Evolutionary conservation across 208 protist species (phyloP), one percentile per base, ranked within the genome.

Genomic region (Plasmodiophora brassicae): DNA sequence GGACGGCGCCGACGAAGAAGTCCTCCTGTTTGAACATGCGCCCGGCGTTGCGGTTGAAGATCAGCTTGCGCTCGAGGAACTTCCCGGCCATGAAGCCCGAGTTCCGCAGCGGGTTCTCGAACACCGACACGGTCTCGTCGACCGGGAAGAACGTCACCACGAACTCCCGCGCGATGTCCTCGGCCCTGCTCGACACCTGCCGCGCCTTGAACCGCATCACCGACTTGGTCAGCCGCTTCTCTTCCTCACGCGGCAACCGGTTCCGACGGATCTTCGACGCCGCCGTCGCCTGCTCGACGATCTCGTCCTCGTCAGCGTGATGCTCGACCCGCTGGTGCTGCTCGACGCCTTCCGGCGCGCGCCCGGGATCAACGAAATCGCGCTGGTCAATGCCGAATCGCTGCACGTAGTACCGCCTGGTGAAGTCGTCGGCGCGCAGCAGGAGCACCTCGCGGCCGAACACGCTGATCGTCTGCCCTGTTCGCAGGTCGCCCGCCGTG

Each of bases 21-120:
- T 78, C 65, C 14, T 32, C 5, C 65, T 36, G 32, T 38, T 78
- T 78, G 65, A 78, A 78, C 14, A 78, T 78, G n/a, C 71, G 45
- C 0, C 45, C 45, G 43, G 84, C 60, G 14, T 90, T 54, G 39
- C 32, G 86, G 41, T 90, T 90, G 32, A 72, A 88, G 35, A 90
- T 41, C 35, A 88, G 54, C 5, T 45, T 57, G 35, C 89, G 45
- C 38, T 90, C 43, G 0, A 90, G 36, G 36, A 90, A 90, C 57
- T 90, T 90, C 38, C 89, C 89, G 25, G 54, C 89, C 39, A 90
- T n/a, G 41, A 90, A 90, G 10, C 89, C 89, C 25, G 60, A 87
- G 36, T 90, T 90, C 53, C 89, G 71, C 32, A 78, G n/a, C 10
- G 45, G 65, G 45, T 88, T 88, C 46, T 90, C 89, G 44, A 84